Evolutionary conservation across 2,329 filamentous ascomycete genomes (phyloP).

Genomic region (Didymella segeticola): DNA sequence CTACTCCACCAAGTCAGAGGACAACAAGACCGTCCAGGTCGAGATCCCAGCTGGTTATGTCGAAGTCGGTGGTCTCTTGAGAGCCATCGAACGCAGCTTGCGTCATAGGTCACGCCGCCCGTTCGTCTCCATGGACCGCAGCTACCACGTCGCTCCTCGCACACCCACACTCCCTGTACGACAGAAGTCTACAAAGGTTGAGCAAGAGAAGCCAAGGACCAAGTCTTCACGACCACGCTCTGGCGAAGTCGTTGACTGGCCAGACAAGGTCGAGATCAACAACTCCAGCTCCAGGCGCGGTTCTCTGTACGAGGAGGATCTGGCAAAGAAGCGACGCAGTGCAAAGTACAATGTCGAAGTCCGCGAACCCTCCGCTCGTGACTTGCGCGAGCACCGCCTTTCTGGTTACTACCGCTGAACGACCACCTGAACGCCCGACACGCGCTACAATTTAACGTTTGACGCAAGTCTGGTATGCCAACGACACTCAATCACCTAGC

Average conservation of each 20-base stretch:
- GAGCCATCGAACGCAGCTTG: constrained; percentile 50
- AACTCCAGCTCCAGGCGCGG: constrained; percentile 47
- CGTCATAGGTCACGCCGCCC: constrained; percentile 45
- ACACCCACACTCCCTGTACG: constrained; percentile 35
- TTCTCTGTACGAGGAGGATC: constrained; percentile 51
- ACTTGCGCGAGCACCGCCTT: constrained; percentile 46
- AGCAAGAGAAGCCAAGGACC: constrained; percentile 36
- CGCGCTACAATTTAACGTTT: constrained; percentile 2
- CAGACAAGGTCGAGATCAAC: constrained; percentile 41
- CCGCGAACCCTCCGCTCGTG: constrained; percentile 48
- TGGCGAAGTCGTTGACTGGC: constrained; percentile 49
- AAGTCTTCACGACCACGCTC: constrained; percentile 42
- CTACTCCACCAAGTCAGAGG: constrained; percentile 46
- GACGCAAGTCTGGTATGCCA: constrained; percentile 9
- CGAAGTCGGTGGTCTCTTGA: constrained; percentile 50
- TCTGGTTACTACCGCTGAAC: constrained; percentile 51
- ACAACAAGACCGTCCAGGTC: constrained; percentile 53
- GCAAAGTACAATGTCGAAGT: constrained; percentile 51
- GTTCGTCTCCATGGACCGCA: constrained; percentile 54
- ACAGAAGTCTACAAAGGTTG: constrained; percentile 42
- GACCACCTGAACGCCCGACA: constrained; percentile 16
- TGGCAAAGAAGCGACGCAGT: constrained; percentile 44
- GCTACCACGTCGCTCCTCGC: constrained; percentile 52
- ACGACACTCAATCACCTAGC: constrained; percentile 12
- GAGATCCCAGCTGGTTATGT: constrained; percentile 54